Evolutionary conservation across 495 filamentous ascomycete genomes (phyloP), one percentile per base, ranked within the genome.

Genomic region (Hypomontagnella monticulosa): DNA sequence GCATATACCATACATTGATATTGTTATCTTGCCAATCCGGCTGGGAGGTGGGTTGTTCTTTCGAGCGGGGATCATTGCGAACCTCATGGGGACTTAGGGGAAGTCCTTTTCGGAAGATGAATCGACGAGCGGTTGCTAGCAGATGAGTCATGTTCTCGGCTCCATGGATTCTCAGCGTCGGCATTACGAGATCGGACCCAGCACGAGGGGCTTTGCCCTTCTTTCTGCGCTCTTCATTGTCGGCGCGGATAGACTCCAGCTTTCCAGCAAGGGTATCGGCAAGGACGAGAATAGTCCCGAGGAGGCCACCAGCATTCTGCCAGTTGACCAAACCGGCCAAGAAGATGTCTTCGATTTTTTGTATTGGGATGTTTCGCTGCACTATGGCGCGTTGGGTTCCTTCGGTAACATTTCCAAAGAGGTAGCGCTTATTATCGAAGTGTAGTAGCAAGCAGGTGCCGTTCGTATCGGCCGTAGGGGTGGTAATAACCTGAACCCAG

Each of bases 381-480:
- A 81, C 76, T 49, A 87, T 78, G 52, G 87, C 84, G n/a, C 95
- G 86, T 78, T 97, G 94, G 9, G 89, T 86, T 4, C 95, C 95
- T 75, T 98, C 96, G 9, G 87, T 78, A 8, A 93, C 68, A 71
- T 91, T 88, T 6, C 95, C 95, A 68, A 99, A 88, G n/a, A 98
- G 51, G 73, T 98, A 99, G 42, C 92, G 86, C 71, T 88, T 87
- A 49, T 86, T 81, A 52, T 93, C 89, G 71, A 92, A 93, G 70
- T 92, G 85, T 8, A 98, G 81, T 27, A 90, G 46, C 20, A 98
- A 67, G 14, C 85, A 83, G 19, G 91, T 91, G 38, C 93, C 96
- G 12, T 89, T 88, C 1, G 95, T 96, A 72, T 99, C 95, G 55
- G 88, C 88, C 69, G 95, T 93, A n/a, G 96, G 93, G 20, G 90